A percentile compares a stretch with the other conserved stretches of the same genome.
Conservation (phyloP, 2,329 filamentous ascomycete species). For the Aphanoascus verrucosus region DNA sequence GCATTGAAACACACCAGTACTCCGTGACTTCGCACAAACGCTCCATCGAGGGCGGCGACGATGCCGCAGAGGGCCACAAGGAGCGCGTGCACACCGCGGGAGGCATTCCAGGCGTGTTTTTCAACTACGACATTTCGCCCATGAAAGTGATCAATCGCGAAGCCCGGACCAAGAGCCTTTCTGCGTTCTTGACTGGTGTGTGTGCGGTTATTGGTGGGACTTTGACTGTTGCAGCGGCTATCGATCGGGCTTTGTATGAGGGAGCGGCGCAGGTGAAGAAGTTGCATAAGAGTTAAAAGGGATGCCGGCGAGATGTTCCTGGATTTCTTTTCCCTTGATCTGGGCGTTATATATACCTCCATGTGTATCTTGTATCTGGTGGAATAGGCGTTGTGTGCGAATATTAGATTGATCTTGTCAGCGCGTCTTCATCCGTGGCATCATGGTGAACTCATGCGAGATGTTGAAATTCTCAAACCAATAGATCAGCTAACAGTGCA, state of each 20-base stretch:
- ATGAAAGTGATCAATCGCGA: conserved; percentile 99
- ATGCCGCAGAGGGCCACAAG: conserved; percentile 77
- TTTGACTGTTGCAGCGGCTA: conserved; percentile 83
- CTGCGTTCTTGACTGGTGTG: conserved; percentile 83
- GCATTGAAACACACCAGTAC: conserved; percentile 96
- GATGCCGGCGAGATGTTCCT: background rate
- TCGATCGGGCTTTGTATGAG: conserved; percentile 87
- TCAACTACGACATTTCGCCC: conserved; percentile 97
- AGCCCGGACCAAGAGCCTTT: conserved; percentile 75
- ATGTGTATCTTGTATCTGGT: too few relatives aligned
- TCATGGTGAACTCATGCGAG: too few relatives aligned
- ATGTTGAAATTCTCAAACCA: too few relatives aligned
- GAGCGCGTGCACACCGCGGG: conserved; percentile 81
- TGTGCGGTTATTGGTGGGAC: conserved; percentile 94
- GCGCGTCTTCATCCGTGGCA: too few relatives aligned
- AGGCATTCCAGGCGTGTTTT: conserved; percentile 95
- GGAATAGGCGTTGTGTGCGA: too few relatives aligned
- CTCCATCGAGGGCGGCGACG: conserved; percentile 71
- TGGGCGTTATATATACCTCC: background rate
- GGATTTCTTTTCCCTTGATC: background rate
- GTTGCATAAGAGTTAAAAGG: conserved; percentile 51
- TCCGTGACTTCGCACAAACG: conserved; percentile 94
- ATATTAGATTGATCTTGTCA: too few relatives aligned
- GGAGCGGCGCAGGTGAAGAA: conserved; percentile 78
- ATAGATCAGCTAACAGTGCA: too few relatives aligned